Evolutionary conservation across 306 rosid species (phyloP).

Genomic region (Pueraria montana): DNA sequence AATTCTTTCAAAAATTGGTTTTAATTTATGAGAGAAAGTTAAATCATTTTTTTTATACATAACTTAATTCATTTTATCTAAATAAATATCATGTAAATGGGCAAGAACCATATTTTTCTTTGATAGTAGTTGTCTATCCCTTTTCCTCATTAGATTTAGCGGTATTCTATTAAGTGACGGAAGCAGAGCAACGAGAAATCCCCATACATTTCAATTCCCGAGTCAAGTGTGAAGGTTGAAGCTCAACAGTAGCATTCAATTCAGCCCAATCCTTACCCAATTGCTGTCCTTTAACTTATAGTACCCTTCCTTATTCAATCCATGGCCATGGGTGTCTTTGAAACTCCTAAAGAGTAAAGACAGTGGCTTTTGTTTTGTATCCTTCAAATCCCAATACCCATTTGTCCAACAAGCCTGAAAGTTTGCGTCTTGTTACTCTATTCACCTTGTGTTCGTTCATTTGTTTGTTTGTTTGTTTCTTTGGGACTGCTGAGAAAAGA

Average conservation of each 20-base stretch:
- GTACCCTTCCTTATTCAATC: slow-evolving; percentile 24
- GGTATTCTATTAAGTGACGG: neutral
- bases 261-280: neutral
- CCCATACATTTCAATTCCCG: slow-evolving; percentile 48
- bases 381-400: slow-evolving; percentile 46
- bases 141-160: neutral
- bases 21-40: no score
- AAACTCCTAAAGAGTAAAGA: neutral
- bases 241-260: neutral
- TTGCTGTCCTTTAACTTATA: neutral
- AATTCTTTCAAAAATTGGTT: no score
- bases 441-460: slow-evolving; percentile 6
- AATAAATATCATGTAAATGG: no score
- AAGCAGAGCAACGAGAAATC: neutral
- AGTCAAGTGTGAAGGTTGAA: neutral
- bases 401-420: slow-evolving; percentile 15
- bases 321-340: slow-evolving; percentile 39
- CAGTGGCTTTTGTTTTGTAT: slow-evolving; percentile 33
- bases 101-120: no score
- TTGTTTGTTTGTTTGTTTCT: neutral
- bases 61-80: no score
- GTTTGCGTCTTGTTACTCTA: slow-evolving; percentile 2
- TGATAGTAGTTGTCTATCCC: neutral
- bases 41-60: no score
- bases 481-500: slow-evolving; percentile 38